Evolutionary conservation across 345 rosid species (phyloP).

Genomic region (Acer yangbiense): DNA sequence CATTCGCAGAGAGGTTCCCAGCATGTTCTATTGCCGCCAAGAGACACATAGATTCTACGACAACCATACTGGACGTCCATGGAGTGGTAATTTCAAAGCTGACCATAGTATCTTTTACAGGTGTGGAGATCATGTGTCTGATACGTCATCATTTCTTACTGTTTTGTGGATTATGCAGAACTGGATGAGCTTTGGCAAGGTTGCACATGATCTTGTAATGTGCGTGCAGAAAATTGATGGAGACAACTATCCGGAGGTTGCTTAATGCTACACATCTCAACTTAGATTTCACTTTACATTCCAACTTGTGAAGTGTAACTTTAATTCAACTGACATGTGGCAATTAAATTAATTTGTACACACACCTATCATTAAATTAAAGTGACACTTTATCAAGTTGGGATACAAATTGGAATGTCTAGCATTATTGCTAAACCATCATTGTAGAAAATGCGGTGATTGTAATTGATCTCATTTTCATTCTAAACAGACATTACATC

Average conservation of each 20-base stretch:
- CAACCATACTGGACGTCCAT: conserved; percentile 81
- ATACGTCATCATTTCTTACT: background rate
- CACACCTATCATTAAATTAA: no score
- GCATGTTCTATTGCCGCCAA: conserved; percentile 87
- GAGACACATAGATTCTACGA: conserved; percentile 74
- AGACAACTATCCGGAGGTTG: conserved; percentile 98
- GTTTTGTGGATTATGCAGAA: conserved; percentile 53
- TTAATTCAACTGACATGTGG: no score
- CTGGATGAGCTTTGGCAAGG: conserved; percentile 86
- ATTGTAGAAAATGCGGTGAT: conserved; percentile 11
- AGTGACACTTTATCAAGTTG: no score
- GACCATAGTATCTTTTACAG: conserved; percentile 14
- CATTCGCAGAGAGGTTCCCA: conserved; percentile 86
- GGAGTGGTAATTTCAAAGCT: conserved; percentile 62
- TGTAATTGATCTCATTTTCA: conserved; percentile 20
- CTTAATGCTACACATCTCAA: background rate
- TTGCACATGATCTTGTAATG: conserved; percentile 91
- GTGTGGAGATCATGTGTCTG: conserved; percentile 2
- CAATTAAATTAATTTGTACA: no score
- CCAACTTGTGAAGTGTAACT: no score
- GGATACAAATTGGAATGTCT: no score
- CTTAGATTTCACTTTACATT: no score
- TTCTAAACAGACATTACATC: conserved; percentile 77
- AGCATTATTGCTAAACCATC: background rate
- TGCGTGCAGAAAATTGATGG: conserved; percentile 96